Base-by-base conservation (phyloP, 2,329 filamentous ascomycete species). In the Penicillium sp. region DNA sequence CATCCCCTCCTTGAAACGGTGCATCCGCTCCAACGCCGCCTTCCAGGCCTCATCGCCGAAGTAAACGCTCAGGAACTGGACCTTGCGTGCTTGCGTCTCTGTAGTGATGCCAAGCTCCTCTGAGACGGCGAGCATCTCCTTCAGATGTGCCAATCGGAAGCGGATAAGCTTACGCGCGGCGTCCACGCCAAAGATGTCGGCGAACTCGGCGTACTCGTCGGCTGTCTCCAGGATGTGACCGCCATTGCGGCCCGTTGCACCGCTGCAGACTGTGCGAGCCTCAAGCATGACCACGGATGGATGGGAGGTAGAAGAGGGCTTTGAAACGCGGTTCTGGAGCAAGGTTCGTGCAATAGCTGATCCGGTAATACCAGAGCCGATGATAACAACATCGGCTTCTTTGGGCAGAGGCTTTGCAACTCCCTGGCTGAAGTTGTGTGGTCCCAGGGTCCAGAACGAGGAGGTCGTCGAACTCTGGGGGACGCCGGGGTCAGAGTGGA, bases 171-270 rank as follows among this genome's bases (percentile, higher is more conserved):
- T 66, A 37, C 52, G 60, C 7, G 68, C 66, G 7, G 50, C 54
- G 0, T 67, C 66, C 0, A 51, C 38, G 0, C 68, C 67, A 34
- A 60, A 56, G 0, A 4, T 9, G 18, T 58, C 59, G 5, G 57
- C 61, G 0, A 65, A 45, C 3, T 63, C 60, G 5, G 46, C 18
- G 35, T 64, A 70, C 4, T 64, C 61, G 32, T 70, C 65, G 4
- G 52, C 65, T 8, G 66, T 63, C 12, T 68, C 62, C 1, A 69
- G 49, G 12, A 72, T 68, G 32, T 71, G 69, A 0, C 68, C 70
- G 0, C 70, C 70, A 51, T 72, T 72, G 3, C 69, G 68, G 1
- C 70, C 70, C 0, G 69, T 72, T 2, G 70, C 70, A 13, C 70
- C 70, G 13, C 60, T 66, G 42, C 70, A 72, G 13, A 68, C 46